These are phyloP conservation scores for Amaranthus tricolor DNA, from an alignment of 179 eudicot genomes.

Conservation along the genomic window DNA sequence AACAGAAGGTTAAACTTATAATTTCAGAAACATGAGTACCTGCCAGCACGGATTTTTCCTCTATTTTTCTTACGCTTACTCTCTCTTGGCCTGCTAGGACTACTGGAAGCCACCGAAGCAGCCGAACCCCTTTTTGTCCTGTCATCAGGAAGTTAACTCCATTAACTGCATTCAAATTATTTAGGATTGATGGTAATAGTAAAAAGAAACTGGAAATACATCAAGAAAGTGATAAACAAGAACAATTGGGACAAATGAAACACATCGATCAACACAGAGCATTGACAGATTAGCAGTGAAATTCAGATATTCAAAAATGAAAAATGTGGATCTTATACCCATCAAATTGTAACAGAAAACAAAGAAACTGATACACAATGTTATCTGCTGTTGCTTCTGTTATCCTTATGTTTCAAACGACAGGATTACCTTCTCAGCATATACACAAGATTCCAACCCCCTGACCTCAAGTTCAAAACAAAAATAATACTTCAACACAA, in stretches of 20 bases:
- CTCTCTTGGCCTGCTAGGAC: conserved; percentile 69
- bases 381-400: not conserved
- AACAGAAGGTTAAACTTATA: not conserved
- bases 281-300: not conserved
- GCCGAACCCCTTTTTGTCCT: conserved; percentile 70
- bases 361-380: not conserved
- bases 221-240: not conserved
- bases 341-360: not conserved
- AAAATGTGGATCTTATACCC: not conserved
- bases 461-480: not conserved
- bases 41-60: conserved; percentile 99
- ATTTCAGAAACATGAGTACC: conserved; percentile 41
- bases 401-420: not conserved
- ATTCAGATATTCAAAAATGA: not conserved
- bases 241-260: not conserved
- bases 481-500: not conserved
- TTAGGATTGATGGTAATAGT: not conserved
- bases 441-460: not conserved
- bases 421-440: not conserved
- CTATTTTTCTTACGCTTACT: conserved; percentile 57
- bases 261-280: not conserved
- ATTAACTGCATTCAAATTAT: not conserved
- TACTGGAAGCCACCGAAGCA: conserved; percentile 61
- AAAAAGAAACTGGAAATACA: conserved; percentile 1
- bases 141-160: conserved; percentile 24